Conservation (phyloP, 495 filamentous ascomycete species). For the Lindgomyces ingoldianus region DNA sequence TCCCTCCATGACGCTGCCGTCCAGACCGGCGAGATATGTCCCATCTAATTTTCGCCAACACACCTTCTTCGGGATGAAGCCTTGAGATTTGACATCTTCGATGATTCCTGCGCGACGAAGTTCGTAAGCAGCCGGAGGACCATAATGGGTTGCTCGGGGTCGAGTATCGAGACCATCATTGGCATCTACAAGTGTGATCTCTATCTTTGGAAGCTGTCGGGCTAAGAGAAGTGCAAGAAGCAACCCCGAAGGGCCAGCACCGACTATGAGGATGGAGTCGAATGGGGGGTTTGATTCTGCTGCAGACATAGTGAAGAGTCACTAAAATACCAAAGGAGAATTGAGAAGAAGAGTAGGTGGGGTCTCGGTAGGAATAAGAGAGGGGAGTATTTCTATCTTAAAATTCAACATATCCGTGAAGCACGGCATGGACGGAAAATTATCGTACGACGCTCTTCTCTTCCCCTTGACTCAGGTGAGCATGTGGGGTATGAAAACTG, state of each 20-base stretch:
- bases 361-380: too few relatives aligned
- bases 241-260: conserved; percentile 37
- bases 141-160: conserved; percentile 56
- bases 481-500: too few relatives aligned
- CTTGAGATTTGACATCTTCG: conserved; percentile 51
- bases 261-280: not conserved
- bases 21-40: conserved; percentile 43
- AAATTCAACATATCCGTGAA: too few relatives aligned
- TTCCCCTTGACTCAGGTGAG: not conserved
- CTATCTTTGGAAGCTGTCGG: conserved; percentile 48
- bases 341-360: too few relatives aligned
- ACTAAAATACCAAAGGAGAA: too few relatives aligned
- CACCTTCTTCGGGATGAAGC: conserved; percentile 52
- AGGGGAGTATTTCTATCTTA: too few relatives aligned
- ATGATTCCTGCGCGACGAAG: conserved; percentile 56
- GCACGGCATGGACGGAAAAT: not conserved
- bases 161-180: conserved; percentile 51
- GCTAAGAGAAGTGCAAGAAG: conserved; percentile 57
- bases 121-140: conserved; percentile 52
- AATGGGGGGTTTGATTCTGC: not conserved
- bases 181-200: conserved; percentile 55
- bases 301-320: not conserved
- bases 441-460: not conserved
- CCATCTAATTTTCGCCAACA: conserved; percentile 54
- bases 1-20: conserved; percentile 35